Evolutionary conservation across 2,329 filamentous ascomycete species (phyloP), one percentile per base, ranked within the genome.

Genomic region (Dactylonectria estremocensis): DNA sequence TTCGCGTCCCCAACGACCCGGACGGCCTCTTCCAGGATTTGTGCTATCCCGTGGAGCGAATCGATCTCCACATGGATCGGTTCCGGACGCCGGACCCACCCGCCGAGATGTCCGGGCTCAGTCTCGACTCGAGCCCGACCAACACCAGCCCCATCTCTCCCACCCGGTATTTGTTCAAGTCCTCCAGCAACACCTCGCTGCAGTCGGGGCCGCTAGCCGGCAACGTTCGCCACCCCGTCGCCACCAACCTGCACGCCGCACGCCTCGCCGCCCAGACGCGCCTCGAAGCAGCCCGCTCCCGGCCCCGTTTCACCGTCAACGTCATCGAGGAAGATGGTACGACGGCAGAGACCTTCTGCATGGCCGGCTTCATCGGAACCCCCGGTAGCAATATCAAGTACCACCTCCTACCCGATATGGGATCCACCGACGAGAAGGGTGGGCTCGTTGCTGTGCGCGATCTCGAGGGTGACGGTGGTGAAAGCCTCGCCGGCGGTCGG

Each of bases 1-100:
- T 95, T 18, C 88, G 92, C 61, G 84, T 89, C 0, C 93, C 92
- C 1, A 89, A 89, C 64, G 93, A 95, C 70, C 87, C 91, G 1
- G 88, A 93, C 5, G 93, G 92, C 28, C 72, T 88, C 8, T 89
- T 95, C 69, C 93, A 95, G 79, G 81, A 84, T 1, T 84, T 94
- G 1, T 95, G 93, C 78, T 87, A 86, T 49, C 92, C 92, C 1
- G 81, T 86, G 4, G 87, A 87, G 33, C 84, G 84, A 33, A 82
- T 88, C 20, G 85, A 89, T 46, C 80, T 87, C 22, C 83, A 86
- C 1, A 80, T 79, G 10, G 87, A 90, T 68, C 84, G 84, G 22
- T 86, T 84, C 75, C 81, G 80, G 20, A 24, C 52, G 18, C 45
- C 67, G 2, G 69, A 73, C n/a, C 61, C 63, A 8, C 52, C 69